Percentiles rank a stretch among this genome's conserved stretches.
phyloP scores from a whole-genome alignment of 2,329 filamentous ascomycete genomes.

The Colletotrichum shisoi region DNA sequence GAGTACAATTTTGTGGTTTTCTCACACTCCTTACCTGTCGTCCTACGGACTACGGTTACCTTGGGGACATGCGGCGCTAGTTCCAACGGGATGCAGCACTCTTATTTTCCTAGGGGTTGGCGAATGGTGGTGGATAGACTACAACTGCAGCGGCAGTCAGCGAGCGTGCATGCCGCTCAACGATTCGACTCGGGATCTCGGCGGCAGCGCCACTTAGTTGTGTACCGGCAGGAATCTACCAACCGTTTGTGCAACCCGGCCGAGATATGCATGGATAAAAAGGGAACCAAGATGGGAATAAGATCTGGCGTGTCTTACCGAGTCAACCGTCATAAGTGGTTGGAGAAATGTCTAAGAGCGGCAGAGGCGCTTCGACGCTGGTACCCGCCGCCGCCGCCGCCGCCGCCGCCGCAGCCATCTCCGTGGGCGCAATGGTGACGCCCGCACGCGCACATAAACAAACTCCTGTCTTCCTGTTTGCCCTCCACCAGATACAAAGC shows the following conservation, averaged over 20 bases:
- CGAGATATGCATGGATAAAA: background rate
- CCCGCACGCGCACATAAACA: background rate
- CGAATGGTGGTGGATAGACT: background rate
- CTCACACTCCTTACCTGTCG: too few relatives aligned
- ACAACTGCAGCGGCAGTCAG: slow-evolving; percentile 6
- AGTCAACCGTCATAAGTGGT: too few relatives aligned
- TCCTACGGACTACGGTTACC: too few relatives aligned
- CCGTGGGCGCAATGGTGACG: background rate
- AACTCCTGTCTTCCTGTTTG: background rate
- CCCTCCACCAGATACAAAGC: background rate
- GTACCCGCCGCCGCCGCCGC: background rate
- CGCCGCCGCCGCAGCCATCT: background rate
- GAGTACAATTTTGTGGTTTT: too few relatives aligned
- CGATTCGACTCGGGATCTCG: background rate
- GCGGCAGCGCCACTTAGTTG: background rate
- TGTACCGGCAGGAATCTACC: background rate
- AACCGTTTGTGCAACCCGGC: background rate
- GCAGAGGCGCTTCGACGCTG: slow-evolving; percentile 1
- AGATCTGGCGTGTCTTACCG: too few relatives aligned
- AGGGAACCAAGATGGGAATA: background rate
- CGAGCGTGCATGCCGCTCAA: background rate
- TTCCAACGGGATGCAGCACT: too few relatives aligned
- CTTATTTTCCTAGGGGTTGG: too few relatives aligned
- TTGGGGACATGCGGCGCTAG: too few relatives aligned
- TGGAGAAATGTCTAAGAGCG: background rate